Conservation (phyloP, 2,329 filamentous ascomycete species). For the Botryotinia calthae region DNA sequence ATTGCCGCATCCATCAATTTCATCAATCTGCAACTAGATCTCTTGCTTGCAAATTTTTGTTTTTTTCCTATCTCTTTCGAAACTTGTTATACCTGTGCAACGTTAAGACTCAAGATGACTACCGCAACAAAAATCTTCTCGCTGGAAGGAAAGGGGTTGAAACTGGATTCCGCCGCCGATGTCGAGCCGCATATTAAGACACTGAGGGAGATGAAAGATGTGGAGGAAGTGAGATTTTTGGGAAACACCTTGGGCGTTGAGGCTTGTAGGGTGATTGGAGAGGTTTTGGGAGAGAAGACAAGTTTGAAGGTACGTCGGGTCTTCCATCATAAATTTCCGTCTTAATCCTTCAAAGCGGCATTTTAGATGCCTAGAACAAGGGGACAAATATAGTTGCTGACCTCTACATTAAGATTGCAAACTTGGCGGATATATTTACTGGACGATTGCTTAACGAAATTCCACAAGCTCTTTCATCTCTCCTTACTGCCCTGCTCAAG, state of each 20-base stretch:
- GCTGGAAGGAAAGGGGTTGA: slow-evolving; percentile 86
- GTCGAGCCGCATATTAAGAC: slow-evolving; percentile 79
- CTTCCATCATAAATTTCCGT: background rate
- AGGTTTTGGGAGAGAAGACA: slow-evolving; percentile 81
- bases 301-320: slow-evolving; percentile 61
- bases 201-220: slow-evolving; percentile 66
- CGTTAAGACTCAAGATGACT: slow-evolving; percentile 44
- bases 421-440: slow-evolving; percentile 97
- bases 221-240: slow-evolving; percentile 81
- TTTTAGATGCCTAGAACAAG: background rate
- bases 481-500: slow-evolving; percentile 83
- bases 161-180: slow-evolving; percentile 85
- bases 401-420: slow-evolving; percentile 59
- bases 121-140: slow-evolving; percentile 70
- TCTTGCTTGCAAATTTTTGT: slow-evolving; percentile 15
- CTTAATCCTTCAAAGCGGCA: background rate
- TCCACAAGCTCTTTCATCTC: slow-evolving; percentile 78
- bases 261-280: slow-evolving; percentile 80
- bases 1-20: slow-evolving; percentile 20
- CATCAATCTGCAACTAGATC: slow-evolving; percentile 5
- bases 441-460: slow-evolving; percentile 91
- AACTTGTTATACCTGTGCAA: slow-evolving; percentile 38
- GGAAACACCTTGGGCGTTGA: slow-evolving; percentile 92
- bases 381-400: background rate
- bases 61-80: slow-evolving; percentile 10